Percentiles rank a stretch among this genome's conserved stretches.
phyloP scores from a whole-genome alignment of 225 moss, liverwort and hornwort species.

The Sphagnum tenellum region DNA sequence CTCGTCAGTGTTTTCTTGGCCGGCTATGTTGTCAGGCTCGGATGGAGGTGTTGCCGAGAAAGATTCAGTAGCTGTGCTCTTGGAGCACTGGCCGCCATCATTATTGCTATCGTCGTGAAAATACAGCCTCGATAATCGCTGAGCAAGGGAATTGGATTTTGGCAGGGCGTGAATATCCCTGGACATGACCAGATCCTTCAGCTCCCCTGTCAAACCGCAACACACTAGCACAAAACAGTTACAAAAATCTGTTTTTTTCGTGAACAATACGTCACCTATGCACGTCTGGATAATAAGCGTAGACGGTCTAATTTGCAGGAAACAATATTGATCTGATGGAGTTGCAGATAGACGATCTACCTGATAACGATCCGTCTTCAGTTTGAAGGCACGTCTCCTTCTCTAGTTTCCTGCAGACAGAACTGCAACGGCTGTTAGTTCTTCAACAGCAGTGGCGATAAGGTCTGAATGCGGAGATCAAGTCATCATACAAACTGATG shows the following conservation, averaged over 20 bases:
- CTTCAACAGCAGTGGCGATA: neutral
- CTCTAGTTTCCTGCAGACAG: constrained; percentile 7
- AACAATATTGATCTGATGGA: too few relatives aligned
- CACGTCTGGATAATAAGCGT: too few relatives aligned
- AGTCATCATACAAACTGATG: too few relatives aligned
- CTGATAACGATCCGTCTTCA: constrained; percentile 2
- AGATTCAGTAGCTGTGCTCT: neutral
- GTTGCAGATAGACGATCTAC: neutral
- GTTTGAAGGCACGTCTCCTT: constrained; percentile 5
- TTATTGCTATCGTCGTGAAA: neutral
- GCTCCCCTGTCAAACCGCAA: constrained; percentile 3
- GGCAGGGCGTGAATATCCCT: neutral
- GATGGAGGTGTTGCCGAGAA: constrained; percentile 1
- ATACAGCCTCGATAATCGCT: constrained; percentile 6
- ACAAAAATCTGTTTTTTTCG: too few relatives aligned
- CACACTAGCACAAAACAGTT: neutral
- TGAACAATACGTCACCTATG: too few relatives aligned
- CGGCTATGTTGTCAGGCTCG: neutral
- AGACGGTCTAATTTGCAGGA: too few relatives aligned
- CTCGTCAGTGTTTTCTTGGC: constrained; percentile 1
- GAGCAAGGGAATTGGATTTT: constrained; percentile 1
- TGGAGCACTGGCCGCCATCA: neutral
- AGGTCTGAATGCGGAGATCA: too few relatives aligned
- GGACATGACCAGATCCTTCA: neutral
- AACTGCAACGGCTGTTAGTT: neutral